Conservation (phyloP, 2,329 filamentous ascomycete genomes). For the Emergomyces africanus region DNA sequence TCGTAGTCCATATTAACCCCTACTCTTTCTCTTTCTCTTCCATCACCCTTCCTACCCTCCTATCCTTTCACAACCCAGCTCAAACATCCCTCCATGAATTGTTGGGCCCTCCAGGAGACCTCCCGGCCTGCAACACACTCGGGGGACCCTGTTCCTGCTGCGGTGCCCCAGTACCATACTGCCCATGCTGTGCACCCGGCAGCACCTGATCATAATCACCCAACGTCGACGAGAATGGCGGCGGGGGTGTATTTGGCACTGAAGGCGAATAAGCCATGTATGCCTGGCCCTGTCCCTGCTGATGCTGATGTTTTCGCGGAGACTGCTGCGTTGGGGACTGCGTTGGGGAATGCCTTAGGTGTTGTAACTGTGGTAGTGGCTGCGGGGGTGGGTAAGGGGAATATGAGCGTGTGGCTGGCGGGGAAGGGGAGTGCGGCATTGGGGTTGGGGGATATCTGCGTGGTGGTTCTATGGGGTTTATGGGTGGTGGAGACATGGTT, state of each 20-base stretch:
- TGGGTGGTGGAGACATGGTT: not conserved
- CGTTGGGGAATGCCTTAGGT: not conserved
- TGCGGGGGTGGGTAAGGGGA: slow-evolving; percentile 1
- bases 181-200: not conserved
- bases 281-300: not conserved
- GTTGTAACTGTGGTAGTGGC: not conserved
- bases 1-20: not conserved
- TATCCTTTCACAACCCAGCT: too few relatives aligned
- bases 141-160: not conserved
- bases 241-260: slow-evolving; percentile 6
- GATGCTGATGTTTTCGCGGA: not conserved
- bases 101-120: not conserved
- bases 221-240: slow-evolving; percentile 7
- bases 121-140: slow-evolving; percentile 6
- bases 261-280: slow-evolving; percentile 8
- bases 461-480: not conserved
- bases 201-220: slow-evolving; percentile 4
- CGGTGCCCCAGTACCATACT: not conserved
- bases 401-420: not conserved
- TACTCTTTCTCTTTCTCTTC: too few relatives aligned
- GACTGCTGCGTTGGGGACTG: not conserved
- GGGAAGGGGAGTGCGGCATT: not conserved
- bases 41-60: not conserved
- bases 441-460: not conserved
- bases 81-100: not conserved